Evolutionary conservation across 495 filamentous ascomycete genomes (phyloP), one percentile per base, ranked within the genome.

Genomic region (Penicillium maclennaniae): DNA sequence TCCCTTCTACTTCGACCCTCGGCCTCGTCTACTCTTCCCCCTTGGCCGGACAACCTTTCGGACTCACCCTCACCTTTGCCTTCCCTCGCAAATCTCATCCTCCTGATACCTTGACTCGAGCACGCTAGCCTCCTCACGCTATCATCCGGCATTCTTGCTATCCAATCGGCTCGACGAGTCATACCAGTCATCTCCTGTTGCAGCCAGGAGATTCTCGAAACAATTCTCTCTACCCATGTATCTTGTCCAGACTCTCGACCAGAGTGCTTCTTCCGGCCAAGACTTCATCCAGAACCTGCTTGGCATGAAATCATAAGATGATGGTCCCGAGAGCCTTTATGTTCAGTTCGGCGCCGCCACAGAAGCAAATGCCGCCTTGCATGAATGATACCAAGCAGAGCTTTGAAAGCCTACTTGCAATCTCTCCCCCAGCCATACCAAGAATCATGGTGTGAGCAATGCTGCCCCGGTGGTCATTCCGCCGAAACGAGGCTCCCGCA

Each of bases 281-380:
- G 55, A 52, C 47, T 45, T 42, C 43, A 43, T 36, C 36, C 31
- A 14, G 38, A 53, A 42, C 41, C 45, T 20, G 47, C n/a, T 38
- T 50, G 47, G 55, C 55, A 59, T 61, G 56, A 60, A 6, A 27
- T 31, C 45, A 51, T 51, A 69, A 60, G 42, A 77, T 77, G 73
- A 78, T 78, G 75, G 72, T 77, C 49, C 75, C 75, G 28, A 64
- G 72, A 63, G 66, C 72, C 45, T 78, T 76, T 53, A 54, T 72
- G 5, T 72, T 73, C 31, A 68, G 54, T 34, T 72, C 75, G 15
- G 53, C 66, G 10, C 54, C 63, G 45, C 55, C 63, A 19, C 56
- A 58, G 14, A 67, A 61, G 31, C 27, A 60, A 27, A 55, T 57
- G 43, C 53, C 52, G 39, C 49, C 62, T 36, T 43, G 58, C 44